Base-by-base conservation (phyloP, 306 rosid species). In the Vicia faba region DNA sequence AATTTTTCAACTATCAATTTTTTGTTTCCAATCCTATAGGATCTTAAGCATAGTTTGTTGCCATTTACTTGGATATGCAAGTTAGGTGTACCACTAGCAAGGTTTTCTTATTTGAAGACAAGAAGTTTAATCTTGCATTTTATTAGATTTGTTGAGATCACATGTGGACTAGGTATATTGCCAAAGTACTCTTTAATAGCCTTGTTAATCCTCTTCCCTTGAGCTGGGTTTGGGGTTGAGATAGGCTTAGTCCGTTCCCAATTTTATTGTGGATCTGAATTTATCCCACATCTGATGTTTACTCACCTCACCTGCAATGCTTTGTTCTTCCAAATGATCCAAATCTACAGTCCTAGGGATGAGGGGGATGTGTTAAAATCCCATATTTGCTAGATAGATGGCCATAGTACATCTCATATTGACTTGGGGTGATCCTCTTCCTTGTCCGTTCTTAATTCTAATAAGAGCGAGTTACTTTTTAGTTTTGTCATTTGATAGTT, bases 101-200 rank as follows among this genome's bases (percentile, higher is more conserved):
- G 68, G 71, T 43, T 41, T 69, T 69, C 31, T 56, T 48, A 45
- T 61, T 45, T 66, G 46, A 11, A 25, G 55, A 68, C 50, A 19
- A 61, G 51, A 69, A 75, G 53, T 7, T 59, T 5, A 68, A 41
- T 53, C 14, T 50, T 53, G 43, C 65, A n/a, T 64, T 75, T 67
- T 68, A 25, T 60, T 59, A 13, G 31, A n/a, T 26, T 56, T 57
- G 66, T 43, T 57, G 56, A 69, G 33, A 65, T 57, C 23, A 5
- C 45, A 58, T 16, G 45, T 58, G 3, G 8, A 23, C 46, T 40
- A 69, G 44, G 54, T 18, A 29, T 26, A 44, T n/a, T n/a, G 55
- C 43, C 41, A 45, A 64, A 64, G 25, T 14, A 44, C 69, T 64
- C 40, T 10, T 9, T 45, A 46, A 46, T 45, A 25, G 28, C 16